These are phyloP conservation scores for Yarrowia phangngaensis DNA, from an alignment of 805 yeast genomes.

Conservation along the genomic window DNA sequence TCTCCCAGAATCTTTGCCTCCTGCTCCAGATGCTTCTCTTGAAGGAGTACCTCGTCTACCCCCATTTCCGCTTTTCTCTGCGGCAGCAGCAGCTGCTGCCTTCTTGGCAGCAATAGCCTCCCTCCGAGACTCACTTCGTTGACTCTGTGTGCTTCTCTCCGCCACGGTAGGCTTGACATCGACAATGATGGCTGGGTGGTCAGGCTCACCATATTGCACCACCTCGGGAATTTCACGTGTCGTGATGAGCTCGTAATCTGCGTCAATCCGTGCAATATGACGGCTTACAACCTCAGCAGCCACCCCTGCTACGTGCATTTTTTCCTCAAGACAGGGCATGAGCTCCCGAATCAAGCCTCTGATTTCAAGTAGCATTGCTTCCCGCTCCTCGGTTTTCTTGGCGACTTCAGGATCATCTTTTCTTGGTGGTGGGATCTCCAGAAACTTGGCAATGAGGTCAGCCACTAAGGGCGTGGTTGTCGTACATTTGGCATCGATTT, in stretches of 20 bases:
- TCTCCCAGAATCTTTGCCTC: conserved; percentile 12
- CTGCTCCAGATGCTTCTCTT: conserved; percentile 5
- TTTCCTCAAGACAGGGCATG: conserved; percentile 90
- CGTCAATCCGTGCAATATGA: conserved; percentile 68
- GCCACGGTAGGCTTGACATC: conserved; percentile 45
- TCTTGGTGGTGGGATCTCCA: conserved; percentile 37
- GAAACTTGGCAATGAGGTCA: conserved; percentile 49
- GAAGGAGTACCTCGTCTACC: conserved; percentile 14
- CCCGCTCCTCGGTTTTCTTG: conserved; percentile 33
- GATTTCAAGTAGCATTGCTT: conserved; percentile 39
- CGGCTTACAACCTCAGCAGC: conserved; percentile 74
- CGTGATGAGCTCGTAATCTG: conserved; percentile 71
- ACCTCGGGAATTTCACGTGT: conserved; percentile 76
- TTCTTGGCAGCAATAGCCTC: conserved; percentile 90
- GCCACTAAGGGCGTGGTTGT: conserved; percentile 65
- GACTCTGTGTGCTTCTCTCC: conserved; percentile 62
- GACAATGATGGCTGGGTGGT: conserved; percentile 86
- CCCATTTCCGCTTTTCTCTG: conserved; percentile 21
- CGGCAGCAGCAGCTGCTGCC: conserved; percentile 45
- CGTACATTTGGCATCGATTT: conserved; percentile 91
- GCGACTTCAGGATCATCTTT: conserved; percentile 20
- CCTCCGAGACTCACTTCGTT: conserved; percentile 78
- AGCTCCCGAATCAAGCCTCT: conserved; percentile 54
- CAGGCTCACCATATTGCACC: conserved; percentile 70
- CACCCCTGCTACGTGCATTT: conserved; percentile 93